Conservation (phyloP, 2,329 filamentous ascomycete genomes). For the Bipolaris gigantea region DNA sequence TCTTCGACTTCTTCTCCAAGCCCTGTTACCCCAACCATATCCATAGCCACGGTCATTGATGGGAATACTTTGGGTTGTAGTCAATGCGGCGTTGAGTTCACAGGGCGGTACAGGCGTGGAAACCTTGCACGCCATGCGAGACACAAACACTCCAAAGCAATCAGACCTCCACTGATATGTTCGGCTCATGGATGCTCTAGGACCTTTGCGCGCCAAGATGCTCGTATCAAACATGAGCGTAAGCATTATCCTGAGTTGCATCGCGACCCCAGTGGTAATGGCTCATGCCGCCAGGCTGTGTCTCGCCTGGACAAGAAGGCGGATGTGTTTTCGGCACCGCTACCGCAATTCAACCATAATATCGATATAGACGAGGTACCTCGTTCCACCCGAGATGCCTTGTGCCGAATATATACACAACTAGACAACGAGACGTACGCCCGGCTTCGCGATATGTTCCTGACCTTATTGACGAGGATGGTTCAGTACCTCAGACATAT, state of each 20-base stretch:
- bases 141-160: slow-evolving; percentile 8
- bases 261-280: neutral
- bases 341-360: neutral
- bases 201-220: slow-evolving; percentile 13
- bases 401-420: neutral
- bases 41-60: neutral
- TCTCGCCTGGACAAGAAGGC: neutral
- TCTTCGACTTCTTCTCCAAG: neutral
- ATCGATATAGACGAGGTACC: neutral
- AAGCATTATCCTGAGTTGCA: slow-evolving; percentile 11
- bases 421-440: neutral
- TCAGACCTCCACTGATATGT: slow-evolving; percentile 2
- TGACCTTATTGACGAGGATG: neutral
- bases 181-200: slow-evolving; percentile 4
- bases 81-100: slow-evolving; percentile 11
- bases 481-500: neutral
- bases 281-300: neutral
- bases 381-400: neutral
- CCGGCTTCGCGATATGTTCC: neutral
- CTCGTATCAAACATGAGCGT: slow-evolving; percentile 15
- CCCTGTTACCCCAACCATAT: neutral
- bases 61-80: slow-evolving; percentile 1
- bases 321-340: neutral
- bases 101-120: slow-evolving; percentile 10
- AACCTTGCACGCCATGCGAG: slow-evolving; percentile 15